Conservation (phyloP, 2,329 filamentous ascomycete genomes). For the Cordyceps cateniannulata region DNA sequence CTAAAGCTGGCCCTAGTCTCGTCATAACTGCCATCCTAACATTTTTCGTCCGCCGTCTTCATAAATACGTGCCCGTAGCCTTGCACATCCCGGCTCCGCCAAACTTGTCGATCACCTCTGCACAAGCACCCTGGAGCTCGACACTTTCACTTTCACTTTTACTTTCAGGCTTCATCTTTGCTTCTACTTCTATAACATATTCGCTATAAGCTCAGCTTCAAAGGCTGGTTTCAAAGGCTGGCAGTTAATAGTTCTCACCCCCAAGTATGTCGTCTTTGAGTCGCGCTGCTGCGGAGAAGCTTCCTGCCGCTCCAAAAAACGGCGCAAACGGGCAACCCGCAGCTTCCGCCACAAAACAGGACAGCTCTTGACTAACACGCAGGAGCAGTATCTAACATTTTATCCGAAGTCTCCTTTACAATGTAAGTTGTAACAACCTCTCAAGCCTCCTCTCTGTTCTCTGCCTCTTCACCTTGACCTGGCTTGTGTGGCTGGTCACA, state of each 20-base stretch:
- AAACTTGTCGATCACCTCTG: constrained; percentile 8
- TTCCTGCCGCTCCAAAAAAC: not conserved
- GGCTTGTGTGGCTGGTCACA: not conserved
- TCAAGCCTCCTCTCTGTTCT: not conserved
- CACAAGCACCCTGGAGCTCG: constrained; percentile 7
- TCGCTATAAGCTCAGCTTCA: not conserved
- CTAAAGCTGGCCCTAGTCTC: constrained; percentile 2
- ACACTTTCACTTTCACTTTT: not conserved
- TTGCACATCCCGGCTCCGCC: constrained; percentile 4
- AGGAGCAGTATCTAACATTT: not conserved
- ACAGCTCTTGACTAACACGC: not conserved
- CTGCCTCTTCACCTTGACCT: not conserved
- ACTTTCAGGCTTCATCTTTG: not conserved
- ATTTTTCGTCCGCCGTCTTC: not conserved
- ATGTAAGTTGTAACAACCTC: constrained; percentile 3
- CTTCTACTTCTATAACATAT: not conserved
- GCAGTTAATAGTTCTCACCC: not conserved
- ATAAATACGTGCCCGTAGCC: constrained; percentile 6
- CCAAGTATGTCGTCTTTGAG: not conserved
- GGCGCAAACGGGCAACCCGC: not conserved
- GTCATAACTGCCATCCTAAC: constrained; percentile 1
- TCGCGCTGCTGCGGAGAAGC: not conserved
- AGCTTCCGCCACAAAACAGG: not conserved
- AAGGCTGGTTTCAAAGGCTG: too few species aligned
- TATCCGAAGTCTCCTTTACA: not conserved